Percentiles rank a stretch among this genome's conserved stretches.
Conservation (phyloP, 73 alveolate genomes). For the Stentor roeselii region DNA sequence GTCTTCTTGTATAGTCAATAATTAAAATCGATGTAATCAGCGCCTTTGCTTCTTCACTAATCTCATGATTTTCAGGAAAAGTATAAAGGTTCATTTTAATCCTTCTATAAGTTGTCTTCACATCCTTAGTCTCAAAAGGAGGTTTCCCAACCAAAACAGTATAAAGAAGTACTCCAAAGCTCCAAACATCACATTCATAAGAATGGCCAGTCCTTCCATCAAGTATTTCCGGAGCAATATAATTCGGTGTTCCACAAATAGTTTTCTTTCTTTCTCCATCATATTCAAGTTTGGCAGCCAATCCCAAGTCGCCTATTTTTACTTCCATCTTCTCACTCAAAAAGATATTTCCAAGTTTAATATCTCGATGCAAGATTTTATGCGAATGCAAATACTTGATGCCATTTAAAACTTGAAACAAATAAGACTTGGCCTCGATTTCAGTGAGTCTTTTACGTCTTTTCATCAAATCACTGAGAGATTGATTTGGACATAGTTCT, state of each 20-base stretch:
- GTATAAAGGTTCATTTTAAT: constrained; percentile 55
- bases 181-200: too few species aligned
- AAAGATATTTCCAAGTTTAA: too few species aligned
- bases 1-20: constrained; percentile 54
- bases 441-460: constrained; percentile 89
- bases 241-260: too few species aligned
- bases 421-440: constrained; percentile 86
- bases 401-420: constrained; percentile 71
- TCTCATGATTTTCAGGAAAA: constrained; percentile 45
- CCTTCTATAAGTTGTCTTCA: too few species aligned
- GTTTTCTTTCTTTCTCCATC: too few species aligned
- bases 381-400: constrained; percentile 60
- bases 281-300: too few species aligned
- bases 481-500: constrained; percentile 84
- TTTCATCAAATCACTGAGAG: constrained; percentile 81
- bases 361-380: constrained; percentile 73
- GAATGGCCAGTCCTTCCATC: constrained; percentile 51
- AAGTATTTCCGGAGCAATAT: too few species aligned
- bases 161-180: constrained; percentile 46
- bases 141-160: constrained; percentile 38
- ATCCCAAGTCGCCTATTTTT: too few species aligned
- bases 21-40: constrained; percentile 44
- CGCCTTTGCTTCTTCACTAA: constrained; percentile 42
- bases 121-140: constrained; percentile 38
- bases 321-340: constrained; percentile 57